Conservation (phyloP, 1,139 yeast species). For the Wickerhamomyces sp. region DNA sequence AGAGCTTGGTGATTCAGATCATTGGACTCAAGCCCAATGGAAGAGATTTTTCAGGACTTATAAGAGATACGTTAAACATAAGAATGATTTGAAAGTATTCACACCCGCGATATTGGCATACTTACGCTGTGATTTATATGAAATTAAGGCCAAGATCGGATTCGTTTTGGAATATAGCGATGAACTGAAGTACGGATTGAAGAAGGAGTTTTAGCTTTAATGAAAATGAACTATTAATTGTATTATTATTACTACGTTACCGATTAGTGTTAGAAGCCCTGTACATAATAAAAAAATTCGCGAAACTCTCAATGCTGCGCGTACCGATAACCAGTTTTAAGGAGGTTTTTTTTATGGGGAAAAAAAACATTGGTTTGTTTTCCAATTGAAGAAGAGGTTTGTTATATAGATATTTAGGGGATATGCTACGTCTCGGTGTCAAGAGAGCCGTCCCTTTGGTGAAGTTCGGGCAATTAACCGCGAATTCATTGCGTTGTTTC, state of each 20-base stretch:
- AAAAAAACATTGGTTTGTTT: background rate
- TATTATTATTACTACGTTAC: too few species aligned
- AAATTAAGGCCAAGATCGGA: constrained; percentile 16
- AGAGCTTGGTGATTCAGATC: constrained; percentile 12
- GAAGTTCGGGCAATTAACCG: too few species aligned
- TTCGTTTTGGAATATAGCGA: constrained; percentile 10
- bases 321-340: too few species aligned
- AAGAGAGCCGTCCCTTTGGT: background rate
- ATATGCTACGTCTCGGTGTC: constrained; percentile 5
- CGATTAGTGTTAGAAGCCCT: too few species aligned
- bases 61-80: constrained; percentile 4
- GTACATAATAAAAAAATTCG: too few species aligned
- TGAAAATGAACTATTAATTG: too few species aligned
- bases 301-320: too few species aligned
- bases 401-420: background rate
- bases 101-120: constrained; percentile 7
- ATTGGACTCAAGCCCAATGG: constrained; percentile 21
- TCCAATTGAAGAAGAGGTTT: background rate
- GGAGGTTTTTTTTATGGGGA: background rate
- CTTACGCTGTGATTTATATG: constrained; percentile 17
- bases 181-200: constrained; percentile 2
- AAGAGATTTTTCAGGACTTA: constrained; percentile 10
- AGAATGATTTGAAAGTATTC: constrained; percentile 13
- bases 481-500: too few species aligned
- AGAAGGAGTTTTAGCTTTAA: constrained; percentile 1